Evolutionary conservation across 1,284 basidiomycete species (phyloP).

Genomic region (Leucoagaricus sp.): DNA sequence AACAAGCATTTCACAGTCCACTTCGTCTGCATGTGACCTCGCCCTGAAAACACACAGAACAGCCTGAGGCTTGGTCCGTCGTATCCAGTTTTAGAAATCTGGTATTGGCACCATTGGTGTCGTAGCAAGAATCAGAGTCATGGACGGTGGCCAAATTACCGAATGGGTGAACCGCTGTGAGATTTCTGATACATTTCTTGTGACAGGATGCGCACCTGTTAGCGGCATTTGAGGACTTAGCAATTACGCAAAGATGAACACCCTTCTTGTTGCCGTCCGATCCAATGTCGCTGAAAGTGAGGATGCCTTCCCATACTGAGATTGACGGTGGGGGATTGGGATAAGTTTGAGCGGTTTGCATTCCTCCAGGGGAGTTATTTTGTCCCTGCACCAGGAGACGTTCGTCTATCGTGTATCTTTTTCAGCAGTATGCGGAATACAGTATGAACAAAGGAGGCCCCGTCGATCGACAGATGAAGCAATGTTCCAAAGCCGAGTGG

Average conservation of each 20-base stretch:
- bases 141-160: conserved; percentile 2
- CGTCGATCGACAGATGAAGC: too few relatives aligned
- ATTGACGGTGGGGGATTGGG: conserved; percentile 9
- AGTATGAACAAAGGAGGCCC: too few relatives aligned
- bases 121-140: conserved; percentile 31
- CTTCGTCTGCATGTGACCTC: conserved; percentile 26
- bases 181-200: not conserved
- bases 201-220: conserved; percentile 34
- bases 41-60: conserved; percentile 38
- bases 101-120: conserved; percentile 40
- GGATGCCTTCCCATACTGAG: conserved; percentile 50
- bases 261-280: conserved; percentile 44
- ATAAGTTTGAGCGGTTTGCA: conserved; percentile 9
- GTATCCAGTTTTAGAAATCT: conserved; percentile 54
- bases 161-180: not conserved
- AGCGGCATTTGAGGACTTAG: conserved; percentile 23
- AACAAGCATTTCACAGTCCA: conserved; percentile 40
- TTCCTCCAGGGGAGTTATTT: too few relatives aligned
- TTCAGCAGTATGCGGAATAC: too few relatives aligned
- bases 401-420: too few relatives aligned
- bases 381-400: too few relatives aligned
- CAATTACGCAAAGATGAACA: conserved; percentile 44
- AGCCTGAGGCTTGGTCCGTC: conserved; percentile 33
- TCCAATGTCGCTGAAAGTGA: conserved; percentile 50
- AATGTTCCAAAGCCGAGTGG: too few relatives aligned